phyloP scores from a whole-genome alignment of 2,329 filamentous ascomycete genomes.

The Fusarium sp. region DNA sequence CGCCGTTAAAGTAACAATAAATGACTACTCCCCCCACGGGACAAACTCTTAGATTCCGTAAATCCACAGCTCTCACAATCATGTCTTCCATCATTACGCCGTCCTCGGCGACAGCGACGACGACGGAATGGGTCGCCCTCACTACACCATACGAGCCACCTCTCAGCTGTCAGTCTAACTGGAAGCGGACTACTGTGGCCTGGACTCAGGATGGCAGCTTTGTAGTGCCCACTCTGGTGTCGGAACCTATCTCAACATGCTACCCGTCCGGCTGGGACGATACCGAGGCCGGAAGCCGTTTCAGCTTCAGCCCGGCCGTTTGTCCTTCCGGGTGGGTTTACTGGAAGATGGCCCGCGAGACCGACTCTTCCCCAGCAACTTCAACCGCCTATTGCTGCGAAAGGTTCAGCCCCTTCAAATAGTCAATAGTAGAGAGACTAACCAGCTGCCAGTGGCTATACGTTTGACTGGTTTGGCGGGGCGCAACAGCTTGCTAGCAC shows the following conservation, averaged over 20 bases:
- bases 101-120: neutral
- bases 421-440: neutral
- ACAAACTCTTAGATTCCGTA: neutral
- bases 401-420: neutral
- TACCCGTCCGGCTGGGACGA: slow-evolving; percentile 3
- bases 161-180: neutral
- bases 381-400: slow-evolving; percentile 12
- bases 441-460: neutral
- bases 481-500: neutral
- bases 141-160: neutral
- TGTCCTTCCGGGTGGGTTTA: slow-evolving; percentile 9
- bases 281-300: neutral
- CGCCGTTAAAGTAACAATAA: too few relatives aligned
- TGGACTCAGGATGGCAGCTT: neutral
- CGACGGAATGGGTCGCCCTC: neutral
- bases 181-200: neutral
- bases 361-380: neutral
- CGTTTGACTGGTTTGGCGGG: neutral
- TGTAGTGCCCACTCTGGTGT: slow-evolving; percentile 1
- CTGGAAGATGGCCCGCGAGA: neutral
- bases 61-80: neutral
- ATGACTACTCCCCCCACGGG: too few relatives aligned
- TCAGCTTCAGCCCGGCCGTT: slow-evolving; percentile 1
- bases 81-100: neutral
- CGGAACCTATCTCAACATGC: neutral